phyloP scores from a whole-genome alignment of 2,329 filamentous ascomycete genomes.

The Aspergillus chevalieri region DNA sequence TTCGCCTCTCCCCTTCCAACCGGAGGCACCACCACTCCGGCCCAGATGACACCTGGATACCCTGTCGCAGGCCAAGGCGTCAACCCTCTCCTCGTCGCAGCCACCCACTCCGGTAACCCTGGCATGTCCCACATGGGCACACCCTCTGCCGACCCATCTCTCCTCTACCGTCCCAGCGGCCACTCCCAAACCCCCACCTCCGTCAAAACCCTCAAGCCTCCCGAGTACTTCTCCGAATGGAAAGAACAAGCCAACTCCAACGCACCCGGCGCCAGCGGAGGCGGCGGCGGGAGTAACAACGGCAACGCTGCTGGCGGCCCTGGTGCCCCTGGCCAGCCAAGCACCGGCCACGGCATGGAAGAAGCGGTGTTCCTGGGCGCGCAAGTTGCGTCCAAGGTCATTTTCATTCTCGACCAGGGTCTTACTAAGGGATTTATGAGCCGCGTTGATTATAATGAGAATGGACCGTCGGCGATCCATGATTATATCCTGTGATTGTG shows the following conservation, averaged over 20 bases:
- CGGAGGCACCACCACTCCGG: constrained; percentile 80
- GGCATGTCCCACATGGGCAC: constrained; percentile 32
- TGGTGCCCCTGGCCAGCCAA: constrained; percentile 16
- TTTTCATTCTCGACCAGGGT: constrained; percentile 64
- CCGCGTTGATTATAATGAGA: constrained; percentile 62
- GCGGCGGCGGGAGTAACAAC: constrained; percentile 7
- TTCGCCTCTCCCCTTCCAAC: constrained; percentile 86
- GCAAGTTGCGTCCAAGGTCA: constrained; percentile 73
- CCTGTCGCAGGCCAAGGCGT: constrained; percentile 59
- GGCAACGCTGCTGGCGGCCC: constrained; percentile 37
- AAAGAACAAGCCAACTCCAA: constrained; percentile 57
- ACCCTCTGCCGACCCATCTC: constrained; percentile 28
- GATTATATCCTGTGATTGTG: constrained; percentile 41
- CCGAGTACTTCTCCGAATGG: constrained; percentile 87
- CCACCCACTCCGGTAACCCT: constrained; percentile 53
- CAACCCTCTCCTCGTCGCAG: constrained; percentile 86
- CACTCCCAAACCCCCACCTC: constrained; percentile 73
- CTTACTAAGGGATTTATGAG: constrained; percentile 64
- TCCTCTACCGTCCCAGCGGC: constrained; percentile 52
- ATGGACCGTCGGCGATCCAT: constrained; percentile 59
- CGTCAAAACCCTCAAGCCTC: constrained; percentile 70
- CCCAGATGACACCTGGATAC: constrained; percentile 46
- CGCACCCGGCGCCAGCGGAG: constrained; percentile 23
- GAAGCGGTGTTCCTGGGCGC: constrained; percentile 82
- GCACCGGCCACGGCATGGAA: constrained; percentile 52